phyloP scores from a whole-genome alignment of 2,329 filamentous ascomycete species.

The Arthrobotrys sphaeroides region DNA sequence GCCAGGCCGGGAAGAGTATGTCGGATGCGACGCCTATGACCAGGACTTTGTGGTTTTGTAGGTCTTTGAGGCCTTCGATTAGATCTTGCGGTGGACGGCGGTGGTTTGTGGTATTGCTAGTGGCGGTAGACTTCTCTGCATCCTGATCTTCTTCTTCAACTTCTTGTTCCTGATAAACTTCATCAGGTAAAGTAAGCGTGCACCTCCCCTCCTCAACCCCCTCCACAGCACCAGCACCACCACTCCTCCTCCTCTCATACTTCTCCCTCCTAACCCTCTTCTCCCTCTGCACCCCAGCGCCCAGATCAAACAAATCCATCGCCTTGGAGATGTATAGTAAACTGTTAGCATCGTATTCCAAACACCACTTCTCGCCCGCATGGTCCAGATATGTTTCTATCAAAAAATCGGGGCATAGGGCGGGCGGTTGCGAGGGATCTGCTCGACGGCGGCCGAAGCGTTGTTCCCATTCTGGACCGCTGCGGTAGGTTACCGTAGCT shows the following conservation, averaged over 20 bases:
- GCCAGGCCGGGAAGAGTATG: slow-evolving; percentile 97
- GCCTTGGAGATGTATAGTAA: slow-evolving; percentile 96
- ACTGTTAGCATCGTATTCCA: slow-evolving; percentile 96
- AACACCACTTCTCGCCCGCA: slow-evolving; percentile 96
- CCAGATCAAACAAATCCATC: slow-evolving; percentile 97
- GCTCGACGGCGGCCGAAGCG: slow-evolving; percentile 88
- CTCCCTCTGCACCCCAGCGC: slow-evolving; percentile 73
- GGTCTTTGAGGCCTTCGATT: slow-evolving; percentile 74
- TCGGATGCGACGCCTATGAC: slow-evolving; percentile 96
- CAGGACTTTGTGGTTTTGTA: slow-evolving; percentile 81
- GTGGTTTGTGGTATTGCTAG: slow-evolving; percentile 59
- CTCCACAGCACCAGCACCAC: slow-evolving; percentile 64
- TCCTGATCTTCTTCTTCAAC: slow-evolving; percentile 64
- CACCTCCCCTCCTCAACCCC: slow-evolving; percentile 58
- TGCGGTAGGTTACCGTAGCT: slow-evolving; percentile 95
- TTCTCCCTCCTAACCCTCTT: slow-evolving; percentile 71
- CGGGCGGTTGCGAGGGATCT: slow-evolving; percentile 84
- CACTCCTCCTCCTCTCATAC: slow-evolving; percentile 62
- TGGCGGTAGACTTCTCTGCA: no score
- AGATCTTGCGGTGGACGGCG: slow-evolving; percentile 78
- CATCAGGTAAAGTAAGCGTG: slow-evolving; percentile 81
- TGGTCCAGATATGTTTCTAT: slow-evolving; percentile 99
- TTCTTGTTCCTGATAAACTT: slow-evolving; percentile 78
- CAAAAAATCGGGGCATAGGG: slow-evolving; percentile 94
- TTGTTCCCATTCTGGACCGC: slow-evolving; percentile 96